These are phyloP conservation scores for Arabis alpina DNA, from an alignment of 345 rosid species.

Conservation along the genomic window DNA sequence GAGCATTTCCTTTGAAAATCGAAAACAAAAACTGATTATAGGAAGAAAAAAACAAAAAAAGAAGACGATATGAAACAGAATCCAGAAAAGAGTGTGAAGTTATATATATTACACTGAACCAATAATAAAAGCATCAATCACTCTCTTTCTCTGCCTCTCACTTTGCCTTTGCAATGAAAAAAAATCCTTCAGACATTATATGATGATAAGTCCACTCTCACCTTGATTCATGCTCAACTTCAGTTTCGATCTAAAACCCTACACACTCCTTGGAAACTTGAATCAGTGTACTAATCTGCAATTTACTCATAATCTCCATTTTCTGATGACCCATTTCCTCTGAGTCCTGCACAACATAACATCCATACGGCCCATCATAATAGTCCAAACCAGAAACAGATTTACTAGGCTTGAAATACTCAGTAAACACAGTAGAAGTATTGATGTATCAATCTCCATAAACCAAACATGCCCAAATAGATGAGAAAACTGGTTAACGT, in stretches of 20 bases:
- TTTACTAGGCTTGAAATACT: constrained; percentile 1
- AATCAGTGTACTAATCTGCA: constrained; percentile 46
- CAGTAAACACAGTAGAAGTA: constrained; percentile 6
- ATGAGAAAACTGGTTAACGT: background rate
- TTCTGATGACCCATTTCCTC: constrained; percentile 63
- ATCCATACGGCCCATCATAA: constrained; percentile 10
- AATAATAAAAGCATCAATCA: constrained; percentile 30
- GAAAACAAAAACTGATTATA: constrained; percentile 1
- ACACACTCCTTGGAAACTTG: constrained; percentile 30
- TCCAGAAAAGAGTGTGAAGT: constrained; percentile 22
- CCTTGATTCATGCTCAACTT: constrained; percentile 30
- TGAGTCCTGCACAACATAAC: constrained; percentile 52
- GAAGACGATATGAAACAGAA: constrained; percentile 16
- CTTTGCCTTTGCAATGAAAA: constrained; percentile 31
- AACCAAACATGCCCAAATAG: constrained; percentile 10
- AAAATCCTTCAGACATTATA: constrained; percentile 28
- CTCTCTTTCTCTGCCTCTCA: background rate
- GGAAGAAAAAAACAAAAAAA: background rate
- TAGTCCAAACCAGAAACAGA: constrained; percentile 12
- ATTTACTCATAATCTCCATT: constrained; percentile 63
- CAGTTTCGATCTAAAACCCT: constrained; percentile 32
- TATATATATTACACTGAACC: constrained; percentile 26
- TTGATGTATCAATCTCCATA: background rate
- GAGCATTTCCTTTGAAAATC: background rate
- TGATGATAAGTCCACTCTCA: constrained; percentile 33